These are phyloP conservation scores for Mycena crocata DNA, from an alignment of 768 basidiomycete species.

Conservation along the genomic window DNA sequence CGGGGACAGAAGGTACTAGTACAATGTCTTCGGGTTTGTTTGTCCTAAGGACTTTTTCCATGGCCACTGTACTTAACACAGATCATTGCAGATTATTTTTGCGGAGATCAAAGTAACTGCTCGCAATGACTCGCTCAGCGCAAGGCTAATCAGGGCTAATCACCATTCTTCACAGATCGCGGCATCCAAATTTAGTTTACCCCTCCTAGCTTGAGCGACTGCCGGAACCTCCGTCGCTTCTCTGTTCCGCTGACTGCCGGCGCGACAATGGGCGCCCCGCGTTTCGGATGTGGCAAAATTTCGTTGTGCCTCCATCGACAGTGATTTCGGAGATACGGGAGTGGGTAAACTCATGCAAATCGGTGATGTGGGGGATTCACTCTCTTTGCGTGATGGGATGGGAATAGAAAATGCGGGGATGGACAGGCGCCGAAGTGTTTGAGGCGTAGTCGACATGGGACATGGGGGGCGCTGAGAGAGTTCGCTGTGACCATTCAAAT, in stretches of 20 bases:
- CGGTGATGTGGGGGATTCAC: not conserved
- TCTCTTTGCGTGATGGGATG: not conserved
- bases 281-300: not conserved
- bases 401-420: not conserved
- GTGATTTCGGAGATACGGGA: not conserved
- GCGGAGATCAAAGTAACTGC: too few species aligned
- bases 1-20: too few species aligned
- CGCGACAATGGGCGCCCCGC: slow-evolving; percentile 1
- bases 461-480: too few species aligned
- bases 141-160: too few species aligned
- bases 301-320: not conserved
- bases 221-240: not conserved
- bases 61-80: too few species aligned
- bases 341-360: not conserved
- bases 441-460: not conserved
- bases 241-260: not conserved
- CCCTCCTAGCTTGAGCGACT: not conserved
- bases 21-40: too few species aligned
- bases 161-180: not conserved
- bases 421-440: not conserved
- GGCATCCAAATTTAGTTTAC: not conserved
- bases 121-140: too few species aligned
- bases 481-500: too few species aligned
- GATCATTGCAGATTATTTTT: too few species aligned
- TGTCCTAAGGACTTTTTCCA: too few species aligned